These are phyloP conservation scores for Beauveria medogensis DNA, from an alignment of 2,329 filamentous ascomycete species.

Conservation along the genomic window DNA sequence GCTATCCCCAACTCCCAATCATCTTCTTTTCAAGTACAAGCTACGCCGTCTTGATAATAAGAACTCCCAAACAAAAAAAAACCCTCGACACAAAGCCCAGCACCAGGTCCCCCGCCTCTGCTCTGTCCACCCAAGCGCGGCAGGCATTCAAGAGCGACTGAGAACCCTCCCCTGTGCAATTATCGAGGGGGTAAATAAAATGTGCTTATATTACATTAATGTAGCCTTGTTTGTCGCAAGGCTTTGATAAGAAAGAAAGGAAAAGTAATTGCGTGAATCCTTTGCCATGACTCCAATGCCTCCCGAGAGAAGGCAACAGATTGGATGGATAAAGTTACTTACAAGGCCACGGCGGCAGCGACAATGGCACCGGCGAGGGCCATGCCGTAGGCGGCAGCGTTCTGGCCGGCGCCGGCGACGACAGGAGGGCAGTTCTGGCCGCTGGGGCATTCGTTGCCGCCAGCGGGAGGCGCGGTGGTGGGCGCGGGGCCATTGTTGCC, in stretches of 20 bases:
- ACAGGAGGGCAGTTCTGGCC: conserved; percentile 6
- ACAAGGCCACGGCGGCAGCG: conserved; percentile 20
- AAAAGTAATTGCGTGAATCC: background rate
- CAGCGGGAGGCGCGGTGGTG: no score
- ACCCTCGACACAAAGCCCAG: no score
- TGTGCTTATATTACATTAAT: conserved; percentile 1
- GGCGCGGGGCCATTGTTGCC: background rate
- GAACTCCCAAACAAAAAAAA: no score
- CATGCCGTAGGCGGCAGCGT: conserved; percentile 15
- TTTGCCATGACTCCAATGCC: background rate
- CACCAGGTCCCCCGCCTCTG: no score
- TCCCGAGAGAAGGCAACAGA: background rate
- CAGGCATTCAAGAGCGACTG: background rate
- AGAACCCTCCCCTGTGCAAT: background rate
- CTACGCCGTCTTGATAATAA: no score
- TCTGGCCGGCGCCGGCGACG: conserved; percentile 14
- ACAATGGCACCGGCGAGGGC: conserved; percentile 21
- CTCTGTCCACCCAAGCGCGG: no score
- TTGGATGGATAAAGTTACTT: conserved; percentile 12
- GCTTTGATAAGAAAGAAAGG: background rate
- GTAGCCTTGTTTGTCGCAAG: conserved; percentile 10
- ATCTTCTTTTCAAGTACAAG: no score
- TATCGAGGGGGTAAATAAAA: background rate
- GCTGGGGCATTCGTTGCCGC: background rate
- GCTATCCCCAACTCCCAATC: no score